These are phyloP conservation scores for Aquilaria malaccensis DNA, from an alignment of 345 rosid genomes.

Conservation along the genomic window DNA sequence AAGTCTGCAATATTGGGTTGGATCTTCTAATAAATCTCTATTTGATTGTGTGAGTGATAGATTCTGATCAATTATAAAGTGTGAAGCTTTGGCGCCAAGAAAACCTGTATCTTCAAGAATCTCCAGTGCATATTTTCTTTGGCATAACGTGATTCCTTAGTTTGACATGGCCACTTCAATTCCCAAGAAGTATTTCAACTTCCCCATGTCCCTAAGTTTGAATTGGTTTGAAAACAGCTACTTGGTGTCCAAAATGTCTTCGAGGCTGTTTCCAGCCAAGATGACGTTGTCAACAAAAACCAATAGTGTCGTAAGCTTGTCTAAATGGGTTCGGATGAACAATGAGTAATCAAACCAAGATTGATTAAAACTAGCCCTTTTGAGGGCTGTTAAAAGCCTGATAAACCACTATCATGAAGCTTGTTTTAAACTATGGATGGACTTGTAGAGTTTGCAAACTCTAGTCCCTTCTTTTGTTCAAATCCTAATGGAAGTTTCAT, in stretches of 20 bases:
- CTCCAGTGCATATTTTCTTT: constrained; percentile 5
- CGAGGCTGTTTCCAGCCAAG: not conserved
- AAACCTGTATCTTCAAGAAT: constrained; percentile 1
- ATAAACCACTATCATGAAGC: not conserved
- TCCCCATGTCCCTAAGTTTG: constrained; percentile 3
- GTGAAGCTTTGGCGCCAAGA: not conserved
- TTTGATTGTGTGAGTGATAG: not conserved
- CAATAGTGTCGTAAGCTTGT: not conserved
- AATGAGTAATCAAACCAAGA: not conserved
- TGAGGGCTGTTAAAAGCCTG: not conserved
- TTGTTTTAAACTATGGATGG: not conserved
- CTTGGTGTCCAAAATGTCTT: not conserved
- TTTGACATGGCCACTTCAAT: not conserved
- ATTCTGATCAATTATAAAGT: not conserved
- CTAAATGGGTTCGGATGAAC: not conserved
- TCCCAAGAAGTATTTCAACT: constrained; percentile 6
- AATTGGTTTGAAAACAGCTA: not conserved
- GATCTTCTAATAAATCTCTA: not conserved
- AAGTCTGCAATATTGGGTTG: not conserved
- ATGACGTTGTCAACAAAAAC: constrained; percentile 10
- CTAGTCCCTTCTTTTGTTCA: not conserved
- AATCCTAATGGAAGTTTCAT: not conserved
- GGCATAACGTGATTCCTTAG: not conserved
- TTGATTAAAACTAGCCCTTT: not conserved
- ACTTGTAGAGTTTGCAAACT: not conserved